These are phyloP conservation scores for Pouteria campechiana DNA, from an alignment of 179 eudicot species.

Conservation along the genomic window DNA sequence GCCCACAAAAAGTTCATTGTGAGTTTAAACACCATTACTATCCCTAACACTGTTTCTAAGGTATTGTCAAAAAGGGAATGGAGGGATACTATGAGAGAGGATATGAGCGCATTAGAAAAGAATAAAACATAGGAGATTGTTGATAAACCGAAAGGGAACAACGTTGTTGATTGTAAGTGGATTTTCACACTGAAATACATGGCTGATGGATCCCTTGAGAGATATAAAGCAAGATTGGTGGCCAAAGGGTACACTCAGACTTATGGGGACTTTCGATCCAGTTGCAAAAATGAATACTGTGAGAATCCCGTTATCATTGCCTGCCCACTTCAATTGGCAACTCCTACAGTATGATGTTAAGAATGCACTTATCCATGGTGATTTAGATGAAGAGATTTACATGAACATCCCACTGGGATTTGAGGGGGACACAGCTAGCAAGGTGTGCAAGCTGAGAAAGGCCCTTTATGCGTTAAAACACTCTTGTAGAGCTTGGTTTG, in stretches of 20 bases:
- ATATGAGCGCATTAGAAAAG: constrained; percentile 1
- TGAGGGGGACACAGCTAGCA: background rate
- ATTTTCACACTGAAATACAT: background rate
- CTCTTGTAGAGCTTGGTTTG: background rate
- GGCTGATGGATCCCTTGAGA: background rate
- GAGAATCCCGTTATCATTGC: background rate
- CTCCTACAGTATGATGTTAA: background rate
- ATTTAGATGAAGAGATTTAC: background rate
- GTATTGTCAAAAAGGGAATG: too few relatives aligned
- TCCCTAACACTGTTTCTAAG: too few relatives aligned
- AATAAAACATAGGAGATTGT: constrained; percentile 1
- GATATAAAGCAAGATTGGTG: background rate
- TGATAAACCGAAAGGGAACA: background rate
- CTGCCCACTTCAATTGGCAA: background rate
- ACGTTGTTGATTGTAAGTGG: background rate
- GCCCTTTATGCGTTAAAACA: background rate
- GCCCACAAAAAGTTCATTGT: background rate
- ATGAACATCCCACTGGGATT: too few relatives aligned
- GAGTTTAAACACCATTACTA: background rate
- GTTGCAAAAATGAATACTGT: background rate
- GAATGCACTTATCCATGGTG: background rate
- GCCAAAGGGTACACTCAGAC: background rate
- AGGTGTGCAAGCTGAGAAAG: background rate
- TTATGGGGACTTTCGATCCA: background rate
- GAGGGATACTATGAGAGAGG: too few relatives aligned